A percentile compares a stretch with the other conserved stretches of the same genome.
These are phyloP conservation scores for Trichoderma koningii DNA, from an alignment of 2,329 filamentous ascomycete species.

Conservation along the genomic window DNA sequence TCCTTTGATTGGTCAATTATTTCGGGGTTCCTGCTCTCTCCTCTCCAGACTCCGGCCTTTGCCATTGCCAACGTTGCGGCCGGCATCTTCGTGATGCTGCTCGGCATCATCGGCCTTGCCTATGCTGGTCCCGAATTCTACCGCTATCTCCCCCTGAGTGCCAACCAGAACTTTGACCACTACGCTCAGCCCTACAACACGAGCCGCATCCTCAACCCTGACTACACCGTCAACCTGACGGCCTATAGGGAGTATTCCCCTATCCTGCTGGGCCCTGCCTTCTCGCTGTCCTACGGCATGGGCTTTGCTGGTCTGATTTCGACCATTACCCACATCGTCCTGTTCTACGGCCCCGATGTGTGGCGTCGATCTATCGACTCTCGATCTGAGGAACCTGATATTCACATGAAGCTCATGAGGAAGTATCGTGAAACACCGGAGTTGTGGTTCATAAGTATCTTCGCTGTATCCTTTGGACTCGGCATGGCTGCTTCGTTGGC, in stretches of 20 bases:
- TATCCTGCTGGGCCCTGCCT: constrained; percentile 56
- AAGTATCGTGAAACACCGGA: constrained; percentile 57
- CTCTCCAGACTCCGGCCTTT: constrained; percentile 61
- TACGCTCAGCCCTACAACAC: constrained; percentile 59
- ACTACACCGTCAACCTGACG: constrained; percentile 55
- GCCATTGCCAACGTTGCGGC: constrained; percentile 61
- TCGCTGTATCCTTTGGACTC: constrained; percentile 53
- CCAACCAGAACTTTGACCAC: constrained; percentile 61
- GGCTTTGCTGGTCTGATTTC: constrained; percentile 59
- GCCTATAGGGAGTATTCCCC: constrained; percentile 62
- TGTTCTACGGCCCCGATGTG: constrained; percentile 57
- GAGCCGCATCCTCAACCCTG: constrained; percentile 53
- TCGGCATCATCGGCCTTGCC: constrained; percentile 56
- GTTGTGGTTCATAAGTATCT: constrained; percentile 58
- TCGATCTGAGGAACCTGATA: constrained; percentile 48
- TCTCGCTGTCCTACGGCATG: constrained; percentile 57
- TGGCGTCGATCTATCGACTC: constrained; percentile 38
- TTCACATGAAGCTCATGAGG: constrained; percentile 58
- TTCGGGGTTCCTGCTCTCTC: constrained; percentile 57
- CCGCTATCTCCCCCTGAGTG: constrained; percentile 58
- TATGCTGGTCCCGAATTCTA: constrained; percentile 54
- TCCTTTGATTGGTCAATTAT: constrained; percentile 69
- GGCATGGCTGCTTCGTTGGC: constrained; percentile 40
- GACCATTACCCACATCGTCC: constrained; percentile 52
- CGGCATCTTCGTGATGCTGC: constrained; percentile 51